Base-by-base conservation (phyloP, 2,329 filamentous ascomycete species). In the Phyllosticta paracitricarpa region DNA sequence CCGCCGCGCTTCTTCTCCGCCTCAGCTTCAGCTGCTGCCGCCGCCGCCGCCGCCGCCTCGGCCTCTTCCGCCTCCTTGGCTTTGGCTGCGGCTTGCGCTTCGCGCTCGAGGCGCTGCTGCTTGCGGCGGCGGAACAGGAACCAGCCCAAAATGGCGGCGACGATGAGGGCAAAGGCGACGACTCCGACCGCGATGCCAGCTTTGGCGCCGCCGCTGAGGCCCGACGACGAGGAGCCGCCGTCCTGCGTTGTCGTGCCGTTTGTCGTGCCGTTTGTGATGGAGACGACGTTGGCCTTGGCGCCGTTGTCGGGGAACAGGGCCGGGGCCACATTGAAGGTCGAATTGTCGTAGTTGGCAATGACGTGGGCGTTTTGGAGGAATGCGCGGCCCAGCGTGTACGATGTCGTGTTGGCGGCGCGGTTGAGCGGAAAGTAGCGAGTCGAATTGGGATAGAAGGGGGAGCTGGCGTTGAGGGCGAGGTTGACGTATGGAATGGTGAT, bases 221-320 rank as follows among this genome's bases (percentile, higher is more conserved):
- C n/a, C 3, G 60, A 58, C 25, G 51, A 58, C 3, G 60, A 58
- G 28, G 51, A 58, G 5, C 59, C 60, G 10, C 60, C 25, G 54
- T 25, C 54, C 10, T 48, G 12, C 14, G 25, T 33, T 2, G 35
- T 59, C 30, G 52, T 22, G 19, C 19, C 19, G 19, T 22, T 51
- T 7, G n/a, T n/a, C 22, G 51, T 61, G 6, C 25, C 51, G n/a
- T 35, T 48, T 56, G 66, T 52, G 24, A 72, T 69, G 9, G 70
- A 58, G 10, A 70, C 40, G 74, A 77, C 28, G 73, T 76, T 64
- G 77, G 75, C 12, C 63, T 70, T 35, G 68, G 64, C 65, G 2
- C 78, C 74, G 12, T 77, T 65, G 69, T 55, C 74, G 65, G n/a
- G 83, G 79, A 67, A 84, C 81, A 57, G 68, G 67, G 83, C 83